Base-by-base conservation (phyloP, 768 basidiomycete genomes). In the Leucocoprinus leucothites region DNA sequence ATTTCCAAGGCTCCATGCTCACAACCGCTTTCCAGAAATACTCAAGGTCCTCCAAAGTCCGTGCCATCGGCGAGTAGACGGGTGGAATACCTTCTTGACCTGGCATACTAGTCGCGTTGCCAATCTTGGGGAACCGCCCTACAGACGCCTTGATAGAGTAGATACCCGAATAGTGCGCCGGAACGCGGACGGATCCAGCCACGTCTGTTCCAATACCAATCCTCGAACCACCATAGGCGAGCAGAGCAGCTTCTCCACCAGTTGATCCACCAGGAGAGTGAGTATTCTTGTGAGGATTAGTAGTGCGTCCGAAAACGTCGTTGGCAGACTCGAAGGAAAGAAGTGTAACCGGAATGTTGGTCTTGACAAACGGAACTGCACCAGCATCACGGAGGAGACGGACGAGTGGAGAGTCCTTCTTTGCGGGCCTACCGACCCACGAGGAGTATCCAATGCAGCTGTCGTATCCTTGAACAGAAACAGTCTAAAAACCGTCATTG, bases 201-300 rank as follows among this genome's bases (percentile, higher is more conserved):
- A 88, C 83, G 56, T 88, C 86, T 4, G 85, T 83, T 5, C 87
- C 87, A 42, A 87, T 71, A 1, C 86, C 85, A 19, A 85, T 73
- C 45, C 82, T 74, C 2, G 81, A 77, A 26, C 84, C 84, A 18
- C 82, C 81, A 50, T 78, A 70, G 0, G 86, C 84, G 16, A 88
- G 71, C 0, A 87, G 74, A 2, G 84, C 84, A 1, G 77, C 79
- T 64, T 88, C 87, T 4, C 87, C 87, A 1, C 87, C 84, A 0
- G 82, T 81, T 0, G 86, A 86, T 4, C 86, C 87, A n/a, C 87
- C 87, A 3, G 82, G 74, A 9, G 77, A 71, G 58, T 83, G 75
- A 0, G 72, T 74, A 16, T 62, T 62, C 49, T 82, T 83, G 66
- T 85, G 78, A 0, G 86, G 86, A 61, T 87, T 89, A 25, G 73